Conservation (phyloP, 1,284 basidiomycete species). For the Puccinia hordei region DNA sequence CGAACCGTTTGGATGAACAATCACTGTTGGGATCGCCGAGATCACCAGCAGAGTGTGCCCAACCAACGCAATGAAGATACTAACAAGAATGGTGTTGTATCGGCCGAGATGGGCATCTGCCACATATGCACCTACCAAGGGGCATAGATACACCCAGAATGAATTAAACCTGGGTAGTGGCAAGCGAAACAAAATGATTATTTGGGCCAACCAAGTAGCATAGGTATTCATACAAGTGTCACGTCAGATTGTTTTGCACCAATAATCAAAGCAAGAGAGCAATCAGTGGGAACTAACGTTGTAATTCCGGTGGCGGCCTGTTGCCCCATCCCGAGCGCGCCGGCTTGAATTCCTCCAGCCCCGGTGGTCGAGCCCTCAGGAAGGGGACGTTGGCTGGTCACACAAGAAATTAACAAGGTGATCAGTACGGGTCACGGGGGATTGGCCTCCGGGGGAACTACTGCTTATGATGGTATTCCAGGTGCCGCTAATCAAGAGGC, state of each 20-base stretch:
- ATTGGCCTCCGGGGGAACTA: background rate
- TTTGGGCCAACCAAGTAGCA: background rate
- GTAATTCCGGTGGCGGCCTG: constrained; percentile 53
- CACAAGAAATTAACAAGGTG: background rate
- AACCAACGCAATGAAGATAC: constrained; percentile 60
- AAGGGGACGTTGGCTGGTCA: constrained; percentile 55
- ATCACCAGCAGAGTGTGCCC: constrained; percentile 74
- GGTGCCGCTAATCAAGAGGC: background rate
- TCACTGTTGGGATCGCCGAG: constrained; percentile 71
- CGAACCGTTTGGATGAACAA: constrained; percentile 66
- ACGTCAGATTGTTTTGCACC: background rate
- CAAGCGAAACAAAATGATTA: background rate
- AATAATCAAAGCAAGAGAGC: too few relatives aligned
- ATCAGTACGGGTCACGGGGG: background rate
- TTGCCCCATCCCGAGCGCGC: constrained; percentile 58
- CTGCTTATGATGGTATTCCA: background rate
- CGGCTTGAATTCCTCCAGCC: constrained; percentile 53
- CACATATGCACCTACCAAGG: constrained; percentile 59
- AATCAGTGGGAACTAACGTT: constrained; percentile 57
- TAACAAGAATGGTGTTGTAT: constrained; percentile 62
- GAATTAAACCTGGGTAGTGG: constrained; percentile 51
- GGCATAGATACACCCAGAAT: constrained; percentile 57
- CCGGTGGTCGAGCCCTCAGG: constrained; percentile 53
- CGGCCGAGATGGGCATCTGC: constrained; percentile 62
- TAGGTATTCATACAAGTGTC: background rate